Percentiles rank a stretch among this genome's conserved stretches.
These are phyloP conservation scores for Comarum palustre DNA, from an alignment of 306 rosid species.

Conservation along the genomic window DNA sequence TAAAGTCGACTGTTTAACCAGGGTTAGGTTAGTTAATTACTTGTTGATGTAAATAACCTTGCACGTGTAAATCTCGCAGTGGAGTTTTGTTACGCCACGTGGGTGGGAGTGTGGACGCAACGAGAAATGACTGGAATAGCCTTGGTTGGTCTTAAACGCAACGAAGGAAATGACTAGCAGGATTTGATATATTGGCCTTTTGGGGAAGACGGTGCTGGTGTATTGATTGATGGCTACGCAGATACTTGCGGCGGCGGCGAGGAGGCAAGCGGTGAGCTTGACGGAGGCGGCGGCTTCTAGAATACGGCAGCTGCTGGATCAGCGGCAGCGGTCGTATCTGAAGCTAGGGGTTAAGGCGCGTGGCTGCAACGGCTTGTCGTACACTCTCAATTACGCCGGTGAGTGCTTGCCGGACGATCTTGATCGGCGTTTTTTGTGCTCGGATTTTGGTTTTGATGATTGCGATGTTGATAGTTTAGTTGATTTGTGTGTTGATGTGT, in stretches of 20 bases:
- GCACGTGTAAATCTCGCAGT: not conserved
- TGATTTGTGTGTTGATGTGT: conserved; percentile 6
- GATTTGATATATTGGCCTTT: no score
- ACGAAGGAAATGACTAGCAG: no score
- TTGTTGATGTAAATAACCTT: not conserved
- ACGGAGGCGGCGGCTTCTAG: conserved; percentile 75
- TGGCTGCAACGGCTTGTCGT: conserved; percentile 87
- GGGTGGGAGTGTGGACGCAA: not conserved
- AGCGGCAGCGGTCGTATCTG: conserved; percentile 71
- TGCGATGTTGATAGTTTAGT: not conserved
- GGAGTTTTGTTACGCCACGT: not conserved
- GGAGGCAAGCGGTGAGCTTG: conserved; percentile 66
- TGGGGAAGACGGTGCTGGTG: not conserved
- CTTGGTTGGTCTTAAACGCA: no score
- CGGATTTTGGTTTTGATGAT: conserved; percentile 1
- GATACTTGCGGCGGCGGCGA: conserved; percentile 37
- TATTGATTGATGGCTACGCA: conserved; percentile 42
- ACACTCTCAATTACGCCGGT: conserved; percentile 91
- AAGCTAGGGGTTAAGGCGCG: conserved; percentile 94
- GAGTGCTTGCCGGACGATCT: not conserved
- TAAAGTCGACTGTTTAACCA: not conserved
- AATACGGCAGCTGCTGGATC: conserved; percentile 54
- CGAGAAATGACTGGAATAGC: not conserved
- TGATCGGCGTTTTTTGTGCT: not conserved
- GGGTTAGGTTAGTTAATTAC: not conserved